These are phyloP conservation scores for Ananas comosus DNA, from an alignment of 176 grass and related monocot genomes.

Conservation along the genomic window DNA sequence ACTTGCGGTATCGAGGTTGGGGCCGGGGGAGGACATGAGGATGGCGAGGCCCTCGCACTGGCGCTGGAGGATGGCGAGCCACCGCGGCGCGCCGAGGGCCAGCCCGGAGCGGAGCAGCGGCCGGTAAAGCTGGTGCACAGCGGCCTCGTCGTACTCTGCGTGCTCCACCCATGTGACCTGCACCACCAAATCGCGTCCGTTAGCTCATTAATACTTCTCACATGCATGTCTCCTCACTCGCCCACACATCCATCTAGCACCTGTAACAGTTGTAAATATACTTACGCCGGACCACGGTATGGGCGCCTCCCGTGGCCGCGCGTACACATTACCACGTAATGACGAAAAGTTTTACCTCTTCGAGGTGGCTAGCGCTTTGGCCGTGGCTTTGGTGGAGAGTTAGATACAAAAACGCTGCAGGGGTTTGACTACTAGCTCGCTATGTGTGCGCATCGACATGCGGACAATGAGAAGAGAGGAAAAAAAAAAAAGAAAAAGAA, in stretches of 20 bases:
- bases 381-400: no score
- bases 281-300: neutral
- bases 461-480: neutral
- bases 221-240: conserved; percentile 27
- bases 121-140: conserved; percentile 62
- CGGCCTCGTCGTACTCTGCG: conserved; percentile 69
- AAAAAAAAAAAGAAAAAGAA: neutral
- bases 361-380: no score
- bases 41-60: conserved; percentile 66
- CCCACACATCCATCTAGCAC: neutral
- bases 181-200: conserved; percentile 31
- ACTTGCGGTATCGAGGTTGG: conserved; percentile 11
- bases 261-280: no score
- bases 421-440: no score
- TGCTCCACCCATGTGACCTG: conserved; percentile 98
- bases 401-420: no score
- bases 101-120: conserved; percentile 57
- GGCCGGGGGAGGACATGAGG: conserved; percentile 54
- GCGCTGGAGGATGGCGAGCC: conserved; percentile 73
- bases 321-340: neutral
- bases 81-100: conserved; percentile 69
- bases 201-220: conserved; percentile 39
- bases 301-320: neutral
- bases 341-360: no score
- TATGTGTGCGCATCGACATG: no score